Base-by-base conservation (phyloP, 2,329 filamentous ascomycete species). In the Colletotrichum cordylinicola region DNA sequence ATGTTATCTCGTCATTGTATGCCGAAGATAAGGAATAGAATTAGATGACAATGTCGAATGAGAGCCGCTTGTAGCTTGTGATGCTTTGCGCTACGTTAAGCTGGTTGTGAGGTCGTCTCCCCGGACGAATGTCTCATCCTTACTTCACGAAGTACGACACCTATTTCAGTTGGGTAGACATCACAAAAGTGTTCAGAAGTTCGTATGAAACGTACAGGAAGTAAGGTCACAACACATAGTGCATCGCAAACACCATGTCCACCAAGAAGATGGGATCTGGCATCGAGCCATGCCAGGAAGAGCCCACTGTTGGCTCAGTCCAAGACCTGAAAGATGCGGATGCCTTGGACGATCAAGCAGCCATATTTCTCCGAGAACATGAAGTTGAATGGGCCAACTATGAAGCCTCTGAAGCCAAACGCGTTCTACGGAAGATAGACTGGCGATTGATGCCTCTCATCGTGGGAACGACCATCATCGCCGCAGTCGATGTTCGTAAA, bases 371-470 rank as follows among this genome's bases (percentile, higher is more conserved):
- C 13, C 43, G n/a, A 7, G n/a, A 52, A 13, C 43, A 52, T 52
- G 43, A 52, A 52, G 43, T 13, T 13, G n/a, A 52, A 21, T 52
- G 43, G 43, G 43, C 43, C 6, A 13, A 13, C 43, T 65, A 65
- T 18, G 61, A 65, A 27, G 33, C 61, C 15, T 29, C 61, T 18
- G 61, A 65, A n/a, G 35, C 35, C 3, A 65, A 27, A 16, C 12
- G 35, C 8, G 61, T 65, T 18, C 35, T 65, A 7, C 61, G 35
- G 27, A 77, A 77, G 33, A 70, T 77, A n/a, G 75, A 77, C 37
- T 69, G 67, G 48, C 52, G 58, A 5, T 37, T 77, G 37, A 56
- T 74, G 65, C 75, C 75, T 18, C 35, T 65, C 13, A 70, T 76
- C 31, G 61, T 76, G 7, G 60, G 65, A 31, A 55, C 70, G 3